These are phyloP conservation scores for Thalassiosira mediterranea DNA, from an alignment of 352 stramenopile species.

Conservation along the genomic window DNA sequence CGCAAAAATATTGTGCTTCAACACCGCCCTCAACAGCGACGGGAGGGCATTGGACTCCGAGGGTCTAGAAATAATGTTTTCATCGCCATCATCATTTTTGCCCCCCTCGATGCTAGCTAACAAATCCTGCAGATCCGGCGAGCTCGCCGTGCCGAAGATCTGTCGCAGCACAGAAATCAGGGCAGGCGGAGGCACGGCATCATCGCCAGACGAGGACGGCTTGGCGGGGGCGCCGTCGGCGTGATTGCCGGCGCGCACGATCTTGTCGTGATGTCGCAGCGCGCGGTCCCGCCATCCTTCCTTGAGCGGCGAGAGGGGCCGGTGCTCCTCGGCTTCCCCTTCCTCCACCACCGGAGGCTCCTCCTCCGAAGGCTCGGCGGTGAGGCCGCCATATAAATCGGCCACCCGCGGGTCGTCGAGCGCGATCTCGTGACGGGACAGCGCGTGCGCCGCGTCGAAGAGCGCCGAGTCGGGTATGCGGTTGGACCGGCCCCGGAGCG, in stretches of 20 bases:
- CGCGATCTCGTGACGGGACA: conserved; percentile 69
- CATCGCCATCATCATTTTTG: background rate
- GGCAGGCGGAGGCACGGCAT: conserved; percentile 48
- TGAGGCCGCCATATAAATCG: conserved; percentile 32
- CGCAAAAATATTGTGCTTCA: conserved; percentile 45
- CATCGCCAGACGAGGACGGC: background rate
- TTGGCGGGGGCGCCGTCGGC: background rate
- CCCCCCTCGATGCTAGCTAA: background rate
- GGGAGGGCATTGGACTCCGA: conserved; percentile 29
- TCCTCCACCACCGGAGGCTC: background rate
- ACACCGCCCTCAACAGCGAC: conserved; percentile 39
- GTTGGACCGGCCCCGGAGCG: conserved; percentile 61
- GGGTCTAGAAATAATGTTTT: background rate
- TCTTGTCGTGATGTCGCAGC: conserved; percentile 72
- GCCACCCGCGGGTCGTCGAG: conserved; percentile 20
- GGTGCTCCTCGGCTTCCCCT: background rate
- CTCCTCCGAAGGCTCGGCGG: background rate
- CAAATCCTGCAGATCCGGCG: conserved; percentile 32
- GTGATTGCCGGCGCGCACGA: conserved; percentile 60
- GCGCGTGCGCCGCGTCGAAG: conserved; percentile 65
- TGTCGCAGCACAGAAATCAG: conserved; percentile 63
- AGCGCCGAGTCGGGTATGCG: conserved; percentile 69
- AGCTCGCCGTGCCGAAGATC: conserved; percentile 41
- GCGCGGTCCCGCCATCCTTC: conserved; percentile 41
- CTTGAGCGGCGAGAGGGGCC: background rate